phyloP scores from a whole-genome alignment of 2,329 filamentous ascomycete species.

The Bipolaris sorokiniana region DNA sequence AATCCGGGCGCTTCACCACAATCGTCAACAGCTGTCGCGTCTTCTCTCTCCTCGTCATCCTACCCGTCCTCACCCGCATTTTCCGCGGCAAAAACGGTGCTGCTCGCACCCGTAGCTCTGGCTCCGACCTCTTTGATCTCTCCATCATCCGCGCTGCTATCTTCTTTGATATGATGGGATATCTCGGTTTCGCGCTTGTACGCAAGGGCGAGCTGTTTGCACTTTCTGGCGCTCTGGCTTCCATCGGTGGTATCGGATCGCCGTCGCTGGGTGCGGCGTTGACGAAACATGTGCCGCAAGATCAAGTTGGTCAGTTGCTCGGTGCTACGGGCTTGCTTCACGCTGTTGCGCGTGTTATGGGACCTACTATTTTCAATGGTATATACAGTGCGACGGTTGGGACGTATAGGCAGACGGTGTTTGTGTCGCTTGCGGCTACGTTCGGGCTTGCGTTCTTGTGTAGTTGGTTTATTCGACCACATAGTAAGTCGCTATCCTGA shows the following conservation, averaged over 20 bases:
- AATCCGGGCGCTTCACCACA: slow-evolving; percentile 81
- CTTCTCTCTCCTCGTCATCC: slow-evolving; percentile 71
- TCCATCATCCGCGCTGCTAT: slow-evolving; percentile 76
- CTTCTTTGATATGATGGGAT: slow-evolving; percentile 76
- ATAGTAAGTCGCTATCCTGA: slow-evolving; percentile 64
- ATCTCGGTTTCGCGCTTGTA: slow-evolving; percentile 74
- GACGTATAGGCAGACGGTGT: slow-evolving; percentile 79
- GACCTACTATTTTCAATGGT: slow-evolving; percentile 82
- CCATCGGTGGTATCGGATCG: slow-evolving; percentile 82
- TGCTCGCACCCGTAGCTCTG: slow-evolving; percentile 55
- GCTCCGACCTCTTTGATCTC: slow-evolving; percentile 80
- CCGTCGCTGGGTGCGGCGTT: slow-evolving; percentile 83
- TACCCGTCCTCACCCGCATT: slow-evolving; percentile 78
- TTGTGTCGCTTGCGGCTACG: slow-evolving; percentile 71
- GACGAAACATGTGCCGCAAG: slow-evolving; percentile 87
- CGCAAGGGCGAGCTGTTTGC: slow-evolving; percentile 70
- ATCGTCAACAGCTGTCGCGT: slow-evolving; percentile 80
- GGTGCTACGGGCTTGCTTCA: slow-evolving; percentile 88
- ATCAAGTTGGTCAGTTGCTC: slow-evolving; percentile 83
- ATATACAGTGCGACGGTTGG: slow-evolving; percentile 84
- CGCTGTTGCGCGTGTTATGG: slow-evolving; percentile 77
- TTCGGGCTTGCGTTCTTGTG: slow-evolving; percentile 71
- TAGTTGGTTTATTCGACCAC: slow-evolving; percentile 73
- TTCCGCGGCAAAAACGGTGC: slow-evolving; percentile 64
- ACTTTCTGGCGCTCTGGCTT: slow-evolving; percentile 72